Evolutionary conservation across 2,329 filamentous ascomycete genomes (phyloP).

Genomic region (Drechslera avenae): DNA sequence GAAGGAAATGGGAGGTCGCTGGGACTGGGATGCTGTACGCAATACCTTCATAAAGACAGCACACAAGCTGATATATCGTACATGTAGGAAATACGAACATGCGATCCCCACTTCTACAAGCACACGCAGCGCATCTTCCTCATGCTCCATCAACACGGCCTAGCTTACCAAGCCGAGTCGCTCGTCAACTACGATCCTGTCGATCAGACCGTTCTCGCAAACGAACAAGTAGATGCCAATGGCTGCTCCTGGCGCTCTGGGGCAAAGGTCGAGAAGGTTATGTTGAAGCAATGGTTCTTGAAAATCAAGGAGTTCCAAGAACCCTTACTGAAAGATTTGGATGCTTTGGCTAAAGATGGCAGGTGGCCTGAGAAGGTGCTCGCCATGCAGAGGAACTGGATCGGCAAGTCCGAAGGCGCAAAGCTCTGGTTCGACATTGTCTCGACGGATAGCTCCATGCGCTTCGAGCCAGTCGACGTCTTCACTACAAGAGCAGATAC

Average conservation of each 20-base stretch:
- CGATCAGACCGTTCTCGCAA: conserved; percentile 86
- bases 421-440: conserved; percentile 71
- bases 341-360: conserved; percentile 64
- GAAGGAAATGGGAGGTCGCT: conserved; percentile 76
- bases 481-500: conserved; percentile 88
- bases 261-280: conserved; percentile 78
- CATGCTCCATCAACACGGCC: conserved; percentile 71
- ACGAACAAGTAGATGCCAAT: conserved; percentile 89
- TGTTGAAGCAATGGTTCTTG: conserved; percentile 88
- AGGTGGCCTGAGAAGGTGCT: conserved; percentile 84
- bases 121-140: conserved; percentile 88
- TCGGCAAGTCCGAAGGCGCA: conserved; percentile 78
- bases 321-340: conserved; percentile 71
- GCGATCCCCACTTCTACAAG: conserved; percentile 83
- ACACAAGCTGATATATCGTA: conserved; percentile 11
- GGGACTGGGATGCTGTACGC: conserved; percentile 78
- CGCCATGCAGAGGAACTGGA: conserved; percentile 85
- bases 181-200: conserved; percentile 90
- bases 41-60: background rate
- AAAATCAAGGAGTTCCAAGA: conserved; percentile 81
- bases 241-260: conserved; percentile 87
- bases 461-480: conserved; percentile 64
- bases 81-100: conserved; percentile 78
- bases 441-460: conserved; percentile 43
- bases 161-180: conserved; percentile 83